Evolutionary conservation across 495 filamentous ascomycete species (phyloP), one percentile per base, ranked within the genome.

Genomic region (Penicillium lividum): DNA sequence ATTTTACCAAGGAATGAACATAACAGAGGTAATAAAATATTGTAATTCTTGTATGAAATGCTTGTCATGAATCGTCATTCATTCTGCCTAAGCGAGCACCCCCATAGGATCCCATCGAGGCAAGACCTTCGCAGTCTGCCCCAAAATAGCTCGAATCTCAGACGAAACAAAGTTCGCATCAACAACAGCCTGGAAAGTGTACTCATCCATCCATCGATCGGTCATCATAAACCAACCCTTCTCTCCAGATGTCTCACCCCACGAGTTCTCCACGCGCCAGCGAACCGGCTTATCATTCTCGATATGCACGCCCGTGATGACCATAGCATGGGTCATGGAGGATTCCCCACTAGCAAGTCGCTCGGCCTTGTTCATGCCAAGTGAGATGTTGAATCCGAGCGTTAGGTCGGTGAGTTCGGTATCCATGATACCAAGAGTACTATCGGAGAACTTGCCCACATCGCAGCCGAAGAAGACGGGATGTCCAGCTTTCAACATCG

Each of bases 51-150:
- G 13, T 5, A 40, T 40, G 5, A 40, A 40, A 5, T 36, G 33
- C 33, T 36, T 11, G 8, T 36, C 13, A 0, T 22, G 22, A 33
- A 40, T 4, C 15, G 4, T 38, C 8, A 38, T 40, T 5, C 5
- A 7, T 29, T n/a, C 4, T 22, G 3, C 10, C 46, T 49, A 49
- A 31, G 91, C 91, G 67, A 96, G 72, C 18, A 86, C 82, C 11
- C 91, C 91, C 89, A 96, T 91, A 0, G 91, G 90, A 81, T 96
- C 91, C 91, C 91, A 95, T 44, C 91, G 68, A 15, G 89, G 86
- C 57, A 96, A 71, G 40, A 89, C 82, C 52, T 84, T 82, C 4
- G 90, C 83, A 59, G 87, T 77, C 76, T 86, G 82, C 45, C 82
- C 77, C 28, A 93, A 69, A 51, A 94, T 83, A 54, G 90, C 86